These are phyloP conservation scores for Pseudoscleropodium purum DNA, from an alignment of 225 moss, liverwort and hornwort genomes.

Conservation along the genomic window DNA sequence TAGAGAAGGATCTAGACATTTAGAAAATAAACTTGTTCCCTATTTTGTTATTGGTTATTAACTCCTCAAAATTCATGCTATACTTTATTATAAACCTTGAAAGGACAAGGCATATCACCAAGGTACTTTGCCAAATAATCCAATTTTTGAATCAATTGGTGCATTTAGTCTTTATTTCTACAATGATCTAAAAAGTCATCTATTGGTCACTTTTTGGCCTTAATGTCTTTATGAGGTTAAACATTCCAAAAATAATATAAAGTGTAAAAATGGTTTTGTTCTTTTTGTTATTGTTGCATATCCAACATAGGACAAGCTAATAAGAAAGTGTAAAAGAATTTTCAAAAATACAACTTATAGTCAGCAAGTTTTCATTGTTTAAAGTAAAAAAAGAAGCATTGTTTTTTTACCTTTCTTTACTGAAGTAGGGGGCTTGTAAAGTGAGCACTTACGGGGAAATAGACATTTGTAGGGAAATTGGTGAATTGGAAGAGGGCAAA, in stretches of 20 bases:
- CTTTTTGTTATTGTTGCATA: not conserved
- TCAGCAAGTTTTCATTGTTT: not conserved
- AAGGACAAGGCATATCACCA: rapidly evolving
- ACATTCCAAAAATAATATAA: not conserved
- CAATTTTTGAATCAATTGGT: not conserved
- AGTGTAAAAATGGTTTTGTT: rapidly evolving
- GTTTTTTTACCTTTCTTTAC: no score
- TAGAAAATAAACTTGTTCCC: not conserved
- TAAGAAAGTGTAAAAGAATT: not conserved
- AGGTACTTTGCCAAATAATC: not conserved
- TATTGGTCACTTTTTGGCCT: not conserved
- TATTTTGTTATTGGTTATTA: not conserved
- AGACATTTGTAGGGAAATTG: no score
- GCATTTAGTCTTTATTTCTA: not conserved
- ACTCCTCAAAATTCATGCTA: not conserved
- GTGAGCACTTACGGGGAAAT: no score
- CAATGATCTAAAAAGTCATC: not conserved
- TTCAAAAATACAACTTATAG: no score
- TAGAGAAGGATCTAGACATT: no score
- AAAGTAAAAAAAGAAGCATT: no score
- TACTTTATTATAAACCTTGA: rapidly evolving
- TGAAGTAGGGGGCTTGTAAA: no score
- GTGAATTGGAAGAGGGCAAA: no score
- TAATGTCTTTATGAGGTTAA: rapidly evolving
- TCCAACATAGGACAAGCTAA: not conserved